Evolutionary conservation across 2,329 filamentous ascomycete genomes (phyloP).

Genomic region (Paecilomyces formosus): DNA sequence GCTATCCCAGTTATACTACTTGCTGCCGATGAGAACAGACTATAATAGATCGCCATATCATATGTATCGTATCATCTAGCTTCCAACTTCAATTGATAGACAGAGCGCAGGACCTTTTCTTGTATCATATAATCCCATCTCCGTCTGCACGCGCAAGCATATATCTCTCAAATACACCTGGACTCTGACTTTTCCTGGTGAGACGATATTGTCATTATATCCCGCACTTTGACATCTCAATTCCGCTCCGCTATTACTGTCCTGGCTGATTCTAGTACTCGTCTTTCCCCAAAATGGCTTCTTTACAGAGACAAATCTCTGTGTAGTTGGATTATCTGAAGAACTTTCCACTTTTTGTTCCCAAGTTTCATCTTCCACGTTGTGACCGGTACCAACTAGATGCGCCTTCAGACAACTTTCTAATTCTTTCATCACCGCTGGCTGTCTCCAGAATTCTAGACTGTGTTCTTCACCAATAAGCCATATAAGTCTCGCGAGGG

Average conservation of each 20-base stretch:
- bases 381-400: conserved; percentile 16
- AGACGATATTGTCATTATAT: conserved; percentile 5
- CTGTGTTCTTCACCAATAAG: conserved; percentile 33
- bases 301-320: conserved; percentile 4
- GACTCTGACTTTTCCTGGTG: conserved; percentile 18
- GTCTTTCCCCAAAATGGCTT: conserved; percentile 11
- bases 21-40: no score
- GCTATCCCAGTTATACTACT: no score
- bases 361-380: conserved; percentile 5
- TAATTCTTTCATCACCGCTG: conserved; percentile 34
- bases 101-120: conserved; percentile 25
- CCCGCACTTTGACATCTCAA: conserved; percentile 17
- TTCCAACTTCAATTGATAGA: conserved; percentile 22
- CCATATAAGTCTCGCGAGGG: conserved; percentile 31
- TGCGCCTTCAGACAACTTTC: conserved; percentile 23
- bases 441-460: conserved; percentile 37
- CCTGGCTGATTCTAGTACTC: conserved; percentile 3
- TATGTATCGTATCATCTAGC: conserved; percentile 1
- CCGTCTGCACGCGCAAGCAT: conserved; percentile 35
- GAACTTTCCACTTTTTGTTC: background rate
- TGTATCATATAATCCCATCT: conserved; percentile 40
- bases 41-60: no score
- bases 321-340: background rate
- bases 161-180: conserved; percentile 30
- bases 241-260: conserved; percentile 9